Base-by-base conservation (phyloP, 1,284 basidiomycete species). In the Tetrapyrgos nigripes region DNA sequence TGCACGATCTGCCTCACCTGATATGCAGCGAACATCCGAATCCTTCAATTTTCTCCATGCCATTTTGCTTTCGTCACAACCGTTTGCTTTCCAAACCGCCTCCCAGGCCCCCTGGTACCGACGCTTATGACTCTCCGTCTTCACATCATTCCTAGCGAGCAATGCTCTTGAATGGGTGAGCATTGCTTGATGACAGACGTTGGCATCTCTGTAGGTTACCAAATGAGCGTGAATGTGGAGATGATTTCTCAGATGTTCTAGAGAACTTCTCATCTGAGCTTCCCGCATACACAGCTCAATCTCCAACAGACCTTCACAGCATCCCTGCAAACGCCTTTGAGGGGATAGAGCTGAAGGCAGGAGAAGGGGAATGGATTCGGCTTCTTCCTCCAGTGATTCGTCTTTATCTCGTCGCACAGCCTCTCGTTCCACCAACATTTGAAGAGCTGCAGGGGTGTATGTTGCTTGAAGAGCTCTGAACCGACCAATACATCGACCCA, bases 101-200 rank as follows among this genome's bases (percentile, higher is more conserved):
- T n/a, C 40, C 50, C 50, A 52, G n/a, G 33, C 50, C n/a, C n/a
- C 33, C 21, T 24, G 29, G 31, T 52, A 52, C 27, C 27, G 5
- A 31, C 47, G 28, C n/a, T n/a, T n/a, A n/a, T n/a, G n/a, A n/a
- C n/a, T n/a, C n/a, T n/a, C n/a, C n/a, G n/a, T n/a, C n/a, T n/a
- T n/a, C n/a, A n/a, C n/a, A n/a, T n/a, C n/a, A n/a, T n/a, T n/a
- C n/a, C n/a, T n/a, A n/a, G n/a, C n/a, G n/a, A n/a, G n/a, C n/a
- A n/a, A n/a, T n/a, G n/a, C n/a, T n/a, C n/a, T n/a, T n/a, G n/a
- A n/a, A n/a, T n/a, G n/a, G n/a, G n/a, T n/a, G n/a, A n/a, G n/a
- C n/a, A n/a, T n/a, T n/a, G n/a, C n/a, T n/a, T 57, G 55, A 28
- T 54, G 50, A 11, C 33, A 26, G n/a, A 57, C 49, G 17, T 57